These are phyloP conservation scores for Pythium diclinum DNA, from an alignment of 352 stramenopile species.

Conservation along the genomic window DNA sequence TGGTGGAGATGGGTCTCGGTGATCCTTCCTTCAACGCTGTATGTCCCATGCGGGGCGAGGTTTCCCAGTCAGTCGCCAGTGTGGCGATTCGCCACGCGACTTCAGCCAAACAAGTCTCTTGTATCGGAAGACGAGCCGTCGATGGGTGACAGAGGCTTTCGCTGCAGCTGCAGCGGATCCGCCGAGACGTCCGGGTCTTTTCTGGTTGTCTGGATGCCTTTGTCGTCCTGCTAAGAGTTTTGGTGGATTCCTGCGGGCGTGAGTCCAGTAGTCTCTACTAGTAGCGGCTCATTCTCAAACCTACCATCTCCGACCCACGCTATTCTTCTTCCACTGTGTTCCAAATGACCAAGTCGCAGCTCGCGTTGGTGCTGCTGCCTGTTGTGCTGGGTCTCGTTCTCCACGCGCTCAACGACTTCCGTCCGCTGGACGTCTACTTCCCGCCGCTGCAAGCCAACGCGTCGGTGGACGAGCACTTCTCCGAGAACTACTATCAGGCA, in stretches of 20 bases:
- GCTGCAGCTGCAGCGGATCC: too few relatives aligned
- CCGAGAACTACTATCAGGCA: conserved; percentile 61
- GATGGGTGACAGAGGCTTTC: background rate
- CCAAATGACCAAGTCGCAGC: background rate
- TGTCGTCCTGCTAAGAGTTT: too few relatives aligned
- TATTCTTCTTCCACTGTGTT: background rate
- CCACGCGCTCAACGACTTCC: conserved; percentile 51
- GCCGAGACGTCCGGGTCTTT: background rate
- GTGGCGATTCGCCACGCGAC: too few relatives aligned
- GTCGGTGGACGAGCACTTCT: conserved; percentile 46
- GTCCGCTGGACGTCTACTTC: conserved; percentile 41
- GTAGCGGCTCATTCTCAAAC: too few relatives aligned
- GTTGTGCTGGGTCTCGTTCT: conserved; percentile 7
- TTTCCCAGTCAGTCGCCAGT: too few relatives aligned
- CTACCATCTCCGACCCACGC: too few relatives aligned
- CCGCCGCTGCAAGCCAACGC: conserved; percentile 15
- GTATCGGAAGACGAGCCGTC: background rate
- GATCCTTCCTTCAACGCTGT: too few relatives aligned
- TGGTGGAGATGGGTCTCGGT: too few relatives aligned
- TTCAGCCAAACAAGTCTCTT: too few relatives aligned
- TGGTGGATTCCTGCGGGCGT: too few relatives aligned
- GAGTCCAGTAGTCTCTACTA: too few relatives aligned
- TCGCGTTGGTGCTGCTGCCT: background rate
- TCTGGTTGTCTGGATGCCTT: background rate
- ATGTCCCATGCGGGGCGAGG: too few relatives aligned